phyloP scores from a whole-genome alignment of 1,284 basidiomycete genomes.

The Ceratobasidium sp. region DNA sequence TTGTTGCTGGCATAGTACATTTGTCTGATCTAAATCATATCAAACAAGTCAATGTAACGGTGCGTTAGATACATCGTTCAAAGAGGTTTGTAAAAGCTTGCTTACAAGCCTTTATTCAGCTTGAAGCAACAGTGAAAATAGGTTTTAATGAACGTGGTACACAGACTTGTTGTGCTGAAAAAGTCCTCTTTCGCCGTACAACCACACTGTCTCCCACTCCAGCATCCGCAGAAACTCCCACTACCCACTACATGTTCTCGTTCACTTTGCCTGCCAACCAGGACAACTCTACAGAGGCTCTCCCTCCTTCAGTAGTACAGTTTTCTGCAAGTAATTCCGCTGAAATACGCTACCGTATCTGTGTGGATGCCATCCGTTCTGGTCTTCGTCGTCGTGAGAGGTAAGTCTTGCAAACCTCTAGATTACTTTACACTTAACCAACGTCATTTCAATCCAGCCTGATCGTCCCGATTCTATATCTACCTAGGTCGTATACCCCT shows the following conservation, averaged over 20 bases:
- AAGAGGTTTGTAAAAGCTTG: neutral
- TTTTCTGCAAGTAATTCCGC: constrained; percentile 13
- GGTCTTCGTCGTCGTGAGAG: constrained; percentile 30
- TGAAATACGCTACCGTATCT: constrained; percentile 27
- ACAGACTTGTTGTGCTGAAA: too few relatives aligned
- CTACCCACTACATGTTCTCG: constrained; percentile 6
- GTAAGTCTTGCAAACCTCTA: neutral
- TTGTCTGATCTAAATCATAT: constrained; percentile 27
- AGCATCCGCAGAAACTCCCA: neutral
- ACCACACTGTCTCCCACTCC: too few relatives aligned
- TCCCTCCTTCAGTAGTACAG: constrained; percentile 23
- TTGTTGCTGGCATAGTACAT: neutral
- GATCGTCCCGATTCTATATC: constrained; percentile 17
- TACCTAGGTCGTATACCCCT: constrained; percentile 21
- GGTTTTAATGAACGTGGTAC: too few relatives aligned
- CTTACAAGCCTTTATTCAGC: neutral
- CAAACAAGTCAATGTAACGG: constrained; percentile 18
- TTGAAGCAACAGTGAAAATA: too few relatives aligned
- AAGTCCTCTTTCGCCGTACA: too few relatives aligned
- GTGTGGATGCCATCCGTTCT: constrained; percentile 26
- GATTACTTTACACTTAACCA: neutral
- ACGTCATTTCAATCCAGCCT: neutral
- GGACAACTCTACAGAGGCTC: neutral
- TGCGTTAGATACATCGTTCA: too few relatives aligned
- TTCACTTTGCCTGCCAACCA: neutral